Evolutionary conservation across 495 filamentous ascomycete genomes (phyloP).

Genomic region (Annulohypoxylon stygium): DNA sequence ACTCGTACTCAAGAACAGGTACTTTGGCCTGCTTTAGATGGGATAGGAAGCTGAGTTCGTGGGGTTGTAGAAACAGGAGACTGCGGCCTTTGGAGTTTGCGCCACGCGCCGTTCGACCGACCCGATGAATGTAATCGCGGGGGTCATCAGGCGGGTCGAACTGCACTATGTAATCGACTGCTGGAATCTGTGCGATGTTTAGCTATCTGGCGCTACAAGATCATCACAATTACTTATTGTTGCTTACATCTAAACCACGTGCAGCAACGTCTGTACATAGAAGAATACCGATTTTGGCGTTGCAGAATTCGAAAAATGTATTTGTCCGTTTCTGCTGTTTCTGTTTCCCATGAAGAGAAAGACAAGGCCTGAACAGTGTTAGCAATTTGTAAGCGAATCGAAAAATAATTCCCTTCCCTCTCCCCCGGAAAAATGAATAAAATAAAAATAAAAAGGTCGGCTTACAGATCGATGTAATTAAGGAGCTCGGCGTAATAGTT

Average conservation of each 20-base stretch:
- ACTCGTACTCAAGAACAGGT: slow-evolving; percentile 95
- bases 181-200: slow-evolving; percentile 72
- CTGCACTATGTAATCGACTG: slow-evolving; percentile 95
- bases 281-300: slow-evolving; percentile 87
- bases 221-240: slow-evolving; percentile 18
- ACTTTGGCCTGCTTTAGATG: slow-evolving; percentile 93
- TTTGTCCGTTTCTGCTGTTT: slow-evolving; percentile 98
- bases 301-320: slow-evolving; percentile 98
- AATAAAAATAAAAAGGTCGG: slow-evolving; percentile 58
- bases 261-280: slow-evolving; percentile 98
- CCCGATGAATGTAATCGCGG: slow-evolving; percentile 94
- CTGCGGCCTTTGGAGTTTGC: slow-evolving; percentile 84
- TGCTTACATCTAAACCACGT: slow-evolving; percentile 83
- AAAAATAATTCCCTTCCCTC: too few species aligned
- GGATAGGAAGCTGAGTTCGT: slow-evolving; percentile 90
- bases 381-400: slow-evolving; percentile 51
- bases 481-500: slow-evolving; percentile 95
- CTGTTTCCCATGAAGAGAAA: slow-evolving; percentile 81
- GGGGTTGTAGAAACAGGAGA: slow-evolving; percentile 91
- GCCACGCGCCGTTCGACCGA: slow-evolving; percentile 93
- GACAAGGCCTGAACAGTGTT: slow-evolving; percentile 34
- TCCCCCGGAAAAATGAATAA: too few species aligned
- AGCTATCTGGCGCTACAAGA: slow-evolving; percentile 1
- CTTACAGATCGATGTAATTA: slow-evolving; percentile 95
- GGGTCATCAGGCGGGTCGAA: slow-evolving; percentile 95